Evolutionary conservation across 148 eudicot species (phyloP).

Genomic region (Rhododendron griersonianum): DNA sequence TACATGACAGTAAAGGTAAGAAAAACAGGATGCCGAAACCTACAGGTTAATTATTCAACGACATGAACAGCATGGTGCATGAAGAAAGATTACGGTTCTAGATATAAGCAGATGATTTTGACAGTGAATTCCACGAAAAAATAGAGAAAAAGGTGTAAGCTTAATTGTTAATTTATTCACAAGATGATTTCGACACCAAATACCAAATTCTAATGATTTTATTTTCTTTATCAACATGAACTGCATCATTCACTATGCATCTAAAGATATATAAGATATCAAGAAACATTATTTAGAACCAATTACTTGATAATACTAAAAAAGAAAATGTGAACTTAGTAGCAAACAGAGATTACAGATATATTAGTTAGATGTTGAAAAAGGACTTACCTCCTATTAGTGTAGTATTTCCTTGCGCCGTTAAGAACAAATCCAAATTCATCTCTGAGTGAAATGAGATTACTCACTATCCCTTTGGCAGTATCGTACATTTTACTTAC

Average conservation of each 20-base stretch:
- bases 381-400: slow-evolving; percentile 64
- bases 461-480: slow-evolving; percentile 83
- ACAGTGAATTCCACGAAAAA: background rate
- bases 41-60: background rate
- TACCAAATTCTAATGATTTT: too few relatives aligned
- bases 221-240: too few relatives aligned
- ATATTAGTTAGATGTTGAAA: background rate
- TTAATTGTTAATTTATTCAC: background rate
- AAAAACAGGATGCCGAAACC: background rate
- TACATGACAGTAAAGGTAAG: background rate
- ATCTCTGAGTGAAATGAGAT: slow-evolving; percentile 74
- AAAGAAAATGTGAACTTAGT: background rate
- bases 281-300: background rate
- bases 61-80: background rate
- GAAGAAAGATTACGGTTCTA: background rate
- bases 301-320: background rate
- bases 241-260: background rate
- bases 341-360: background rate
- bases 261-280: background rate
- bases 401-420: slow-evolving; percentile 92
- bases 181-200: background rate
- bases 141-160: background rate
- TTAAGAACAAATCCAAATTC: slow-evolving; percentile 75
- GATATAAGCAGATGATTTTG: background rate
- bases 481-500: slow-evolving; percentile 84